A percentile compares a stretch with the other conserved stretches of the same genome.
These are phyloP conservation scores for Neocallimastix lanati DNA, from an alignment of 192 early-diverging fungal species.

Conservation along the genomic window DNA sequence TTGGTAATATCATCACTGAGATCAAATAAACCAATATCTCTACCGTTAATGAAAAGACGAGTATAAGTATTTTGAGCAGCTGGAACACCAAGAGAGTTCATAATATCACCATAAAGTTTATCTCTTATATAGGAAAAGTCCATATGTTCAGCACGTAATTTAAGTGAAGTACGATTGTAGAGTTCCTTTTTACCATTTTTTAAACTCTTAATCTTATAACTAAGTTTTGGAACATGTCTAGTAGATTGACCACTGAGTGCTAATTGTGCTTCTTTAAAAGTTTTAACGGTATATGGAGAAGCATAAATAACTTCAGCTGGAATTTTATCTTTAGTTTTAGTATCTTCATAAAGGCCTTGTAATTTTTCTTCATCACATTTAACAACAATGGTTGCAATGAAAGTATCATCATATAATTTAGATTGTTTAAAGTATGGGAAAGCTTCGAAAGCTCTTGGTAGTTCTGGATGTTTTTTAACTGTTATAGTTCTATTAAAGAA, in stretches of 20 bases:
- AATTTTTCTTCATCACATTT: background rate
- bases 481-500: background rate
- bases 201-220: background rate
- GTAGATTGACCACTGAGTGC: too few species aligned
- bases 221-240: too few species aligned
- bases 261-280: too few species aligned
- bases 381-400: background rate
- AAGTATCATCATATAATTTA: background rate
- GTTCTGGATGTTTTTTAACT: background rate
- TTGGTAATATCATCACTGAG: background rate
- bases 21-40: background rate
- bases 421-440: background rate
- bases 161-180: background rate
- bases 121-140: background rate
- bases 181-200: background rate
- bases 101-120: background rate
- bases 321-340: background rate
- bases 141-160: background rate
- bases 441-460: background rate
- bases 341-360: background rate
- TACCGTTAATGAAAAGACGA: background rate
- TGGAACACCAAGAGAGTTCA: background rate
- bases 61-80: background rate
- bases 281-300: too few species aligned
- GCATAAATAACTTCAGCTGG: too few species aligned